Conservation (phyloP, 495 filamentous ascomycete genomes). For the Cairneyella variabilis region DNA sequence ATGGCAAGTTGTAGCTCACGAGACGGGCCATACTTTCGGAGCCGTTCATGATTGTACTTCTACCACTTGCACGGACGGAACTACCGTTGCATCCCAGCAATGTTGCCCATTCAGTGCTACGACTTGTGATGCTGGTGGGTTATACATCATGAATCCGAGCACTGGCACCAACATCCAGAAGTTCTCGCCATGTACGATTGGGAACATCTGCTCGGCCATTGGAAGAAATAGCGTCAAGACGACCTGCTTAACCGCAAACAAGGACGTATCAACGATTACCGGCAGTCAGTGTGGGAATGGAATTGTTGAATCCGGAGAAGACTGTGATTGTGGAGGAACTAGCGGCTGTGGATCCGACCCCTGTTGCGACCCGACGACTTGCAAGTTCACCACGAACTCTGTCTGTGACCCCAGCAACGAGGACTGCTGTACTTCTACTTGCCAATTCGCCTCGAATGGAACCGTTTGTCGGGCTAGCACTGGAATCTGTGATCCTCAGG, state of each 20-base stretch:
- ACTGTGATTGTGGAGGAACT: slow-evolving; percentile 90
- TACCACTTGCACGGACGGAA: slow-evolving; percentile 57
- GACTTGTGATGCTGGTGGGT: slow-evolving; percentile 69
- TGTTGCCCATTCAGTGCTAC: slow-evolving; percentile 77
- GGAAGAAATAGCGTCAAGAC: slow-evolving; percentile 73
- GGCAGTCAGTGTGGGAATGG: slow-evolving; percentile 92
- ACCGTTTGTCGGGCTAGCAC: slow-evolving; percentile 77
- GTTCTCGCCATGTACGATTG: slow-evolving; percentile 86
- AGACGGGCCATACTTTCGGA: slow-evolving; percentile 92
- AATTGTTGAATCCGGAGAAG: slow-evolving; percentile 90
- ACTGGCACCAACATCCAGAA: slow-evolving; percentile 64
- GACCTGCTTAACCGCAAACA: slow-evolving; percentile 75
- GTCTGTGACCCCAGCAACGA: slow-evolving; percentile 91
- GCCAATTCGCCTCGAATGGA: slow-evolving; percentile 63
- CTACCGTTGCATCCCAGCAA: slow-evolving; percentile 63
- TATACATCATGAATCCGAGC: slow-evolving; percentile 95
- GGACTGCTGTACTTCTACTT: slow-evolving; percentile 74
- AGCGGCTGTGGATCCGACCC: slow-evolving; percentile 64
- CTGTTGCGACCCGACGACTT: slow-evolving; percentile 86
- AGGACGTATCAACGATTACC: slow-evolving; percentile 77
- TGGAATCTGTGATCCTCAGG: slow-evolving; percentile 77
- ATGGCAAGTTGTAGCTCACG: slow-evolving; percentile 97
- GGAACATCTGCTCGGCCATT: slow-evolving; percentile 93
- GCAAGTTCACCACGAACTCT: slow-evolving; percentile 72
- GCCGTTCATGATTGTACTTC: slow-evolving; percentile 89